Evolutionary conservation across 768 basidiomycete genomes (phyloP).

Genomic region (Tricholoma hemisulphureum): DNA sequence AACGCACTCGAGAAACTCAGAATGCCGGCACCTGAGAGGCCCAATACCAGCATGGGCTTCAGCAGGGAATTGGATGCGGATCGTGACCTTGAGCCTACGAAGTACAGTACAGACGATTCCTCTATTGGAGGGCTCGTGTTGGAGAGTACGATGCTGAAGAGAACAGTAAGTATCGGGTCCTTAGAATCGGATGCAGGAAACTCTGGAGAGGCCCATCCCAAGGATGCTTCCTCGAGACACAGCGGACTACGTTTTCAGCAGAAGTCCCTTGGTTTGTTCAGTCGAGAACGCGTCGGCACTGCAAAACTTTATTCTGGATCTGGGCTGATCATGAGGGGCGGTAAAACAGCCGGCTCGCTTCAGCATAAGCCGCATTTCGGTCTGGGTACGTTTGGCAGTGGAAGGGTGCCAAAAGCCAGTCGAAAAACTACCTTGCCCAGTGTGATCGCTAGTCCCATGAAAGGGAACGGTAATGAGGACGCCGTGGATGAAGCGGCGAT

Average conservation of each 20-base stretch:
- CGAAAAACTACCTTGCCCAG: constrained; percentile 46
- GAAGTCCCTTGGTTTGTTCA: not conserved
- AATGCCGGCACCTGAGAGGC: constrained; percentile 61
- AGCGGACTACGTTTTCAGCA: not conserved
- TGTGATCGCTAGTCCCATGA: constrained; percentile 50
- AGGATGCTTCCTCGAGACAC: not conserved
- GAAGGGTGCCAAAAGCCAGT: constrained; percentile 39
- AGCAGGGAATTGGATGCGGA: constrained; percentile 36
- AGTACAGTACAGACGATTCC: constrained; percentile 9
- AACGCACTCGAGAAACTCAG: constrained; percentile 70
- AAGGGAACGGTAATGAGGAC: constrained; percentile 25
- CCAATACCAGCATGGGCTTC: constrained; percentile 73
- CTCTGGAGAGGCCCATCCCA: not conserved
- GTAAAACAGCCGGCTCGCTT: not conserved
- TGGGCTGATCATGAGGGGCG: constrained; percentile 15
- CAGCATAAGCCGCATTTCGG: constrained; percentile 19
- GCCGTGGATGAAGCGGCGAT: not conserved
- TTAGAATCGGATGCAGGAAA: not conserved
- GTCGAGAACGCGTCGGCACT: not conserved
- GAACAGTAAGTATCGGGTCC: not conserved
- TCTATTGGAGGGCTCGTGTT: constrained; percentile 2
- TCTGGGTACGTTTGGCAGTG: constrained; percentile 14
- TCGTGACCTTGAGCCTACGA: constrained; percentile 9
- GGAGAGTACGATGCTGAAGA: not conserved
- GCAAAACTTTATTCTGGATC: constrained; percentile 12